Base-by-base conservation (phyloP, 2,329 filamentous ascomycete species). In the Ceratocystis cacaofunesta region DNA sequence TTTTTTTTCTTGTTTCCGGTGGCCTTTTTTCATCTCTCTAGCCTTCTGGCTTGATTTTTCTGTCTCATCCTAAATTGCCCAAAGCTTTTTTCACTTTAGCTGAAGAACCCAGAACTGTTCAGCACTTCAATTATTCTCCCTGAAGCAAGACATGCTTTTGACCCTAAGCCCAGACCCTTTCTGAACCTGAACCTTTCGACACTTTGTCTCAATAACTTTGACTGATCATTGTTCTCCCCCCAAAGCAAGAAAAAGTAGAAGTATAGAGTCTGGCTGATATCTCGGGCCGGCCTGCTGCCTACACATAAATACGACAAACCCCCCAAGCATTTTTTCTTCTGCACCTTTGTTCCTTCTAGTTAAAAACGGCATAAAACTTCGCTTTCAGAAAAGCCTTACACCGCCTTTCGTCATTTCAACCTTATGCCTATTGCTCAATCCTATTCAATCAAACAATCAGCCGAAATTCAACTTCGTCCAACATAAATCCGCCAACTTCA, bases 111-210 rank as follows among this genome's bases (percentile, higher is more conserved):
- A 58, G 52, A 57, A 19, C 30, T 57, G 10, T 41, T 41, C 36
- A 41, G 36, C 36, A 41, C 12, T 57, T 36, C 12, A 30, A 28
- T n/a, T n/a, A 30, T 22, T 10, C 28, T 52, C 48, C 32, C 58
- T 43, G n/a, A 15, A 61, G 32, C 58, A 19, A 61, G 41, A 44
- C 25, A 58, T 28, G 55, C 55, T 28, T 8, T 30, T 63, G 61
- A 63, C 61, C 61, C 61, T 63, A 63, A 63, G 61, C 61, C 36
- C 17, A 63, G 61, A 63, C 61, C 61, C 61, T 63, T 46, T 52
- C 28, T 30, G 41, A 19, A 12, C 10, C 36, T 41, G 12, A 41
- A 12, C 36, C 28, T 30, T 63, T 28, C 7, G 61, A 15, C 22
- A n/a, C 8, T 7, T 61, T 48, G 61, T 46, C 44, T 63, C 44